These are phyloP conservation scores for Fusarium nurragi DNA, from an alignment of 2,329 filamentous ascomycete genomes.

Conservation along the genomic window DNA sequence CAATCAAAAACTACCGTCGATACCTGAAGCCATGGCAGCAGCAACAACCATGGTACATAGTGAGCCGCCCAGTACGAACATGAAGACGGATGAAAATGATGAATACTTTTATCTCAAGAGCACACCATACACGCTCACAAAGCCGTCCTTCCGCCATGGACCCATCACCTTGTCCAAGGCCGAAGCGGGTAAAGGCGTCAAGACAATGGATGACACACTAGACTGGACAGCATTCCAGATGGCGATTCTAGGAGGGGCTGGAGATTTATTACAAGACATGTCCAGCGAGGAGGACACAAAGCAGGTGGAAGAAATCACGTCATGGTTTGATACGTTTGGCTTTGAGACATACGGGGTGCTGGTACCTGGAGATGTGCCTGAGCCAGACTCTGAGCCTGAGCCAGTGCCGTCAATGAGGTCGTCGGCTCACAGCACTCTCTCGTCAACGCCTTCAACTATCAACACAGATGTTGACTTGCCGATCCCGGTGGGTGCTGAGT, in stretches of 20 bases:
- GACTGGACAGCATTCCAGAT: constrained; percentile 75
- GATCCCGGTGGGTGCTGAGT: constrained; percentile 51
- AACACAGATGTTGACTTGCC: constrained; percentile 50
- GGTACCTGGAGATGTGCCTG: constrained; percentile 35
- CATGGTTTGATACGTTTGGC: constrained; percentile 63
- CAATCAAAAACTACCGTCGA: constrained; percentile 36
- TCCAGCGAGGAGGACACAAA: constrained; percentile 58
- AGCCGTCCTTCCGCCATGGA: constrained; percentile 63
- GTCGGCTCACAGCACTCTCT: constrained; percentile 39
- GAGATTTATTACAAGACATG: constrained; percentile 58
- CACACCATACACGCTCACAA: constrained; percentile 60
- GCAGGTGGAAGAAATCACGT: constrained; percentile 54
- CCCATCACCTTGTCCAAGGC: constrained; percentile 62
- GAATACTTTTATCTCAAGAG: constrained; percentile 60
- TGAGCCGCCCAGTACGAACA: constrained; percentile 10
- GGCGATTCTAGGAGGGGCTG: constrained; percentile 67
- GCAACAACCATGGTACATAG: constrained; percentile 10
- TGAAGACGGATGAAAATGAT: constrained; percentile 50
- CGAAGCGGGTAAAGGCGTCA: constrained; percentile 52
- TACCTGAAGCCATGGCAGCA: constrained; percentile 38
- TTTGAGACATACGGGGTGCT: constrained; percentile 57
- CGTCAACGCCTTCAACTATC: constrained; percentile 45
- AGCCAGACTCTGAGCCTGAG: constrained; percentile 1
- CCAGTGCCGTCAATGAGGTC: constrained; percentile 29
- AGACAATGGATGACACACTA: constrained; percentile 58